Evolutionary conservation across 768 basidiomycete species (phyloP).

Genomic region (Mycena capillaripes): DNA sequence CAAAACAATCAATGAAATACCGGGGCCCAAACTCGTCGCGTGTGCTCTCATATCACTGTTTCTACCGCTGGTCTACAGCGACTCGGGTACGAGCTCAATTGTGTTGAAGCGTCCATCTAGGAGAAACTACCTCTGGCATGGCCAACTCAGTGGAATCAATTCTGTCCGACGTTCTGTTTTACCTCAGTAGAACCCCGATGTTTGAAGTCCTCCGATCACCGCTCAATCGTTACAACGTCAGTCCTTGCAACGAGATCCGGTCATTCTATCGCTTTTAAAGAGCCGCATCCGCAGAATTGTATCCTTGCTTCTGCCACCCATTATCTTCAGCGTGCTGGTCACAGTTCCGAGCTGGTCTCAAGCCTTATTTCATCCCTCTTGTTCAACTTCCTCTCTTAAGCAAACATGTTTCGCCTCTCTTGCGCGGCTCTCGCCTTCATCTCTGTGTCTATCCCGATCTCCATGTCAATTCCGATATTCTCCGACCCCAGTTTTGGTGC

Average conservation of each 20-base stretch:
- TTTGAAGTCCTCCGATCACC: too few relatives aligned
- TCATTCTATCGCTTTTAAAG: neutral
- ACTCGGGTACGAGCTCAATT: too few relatives aligned
- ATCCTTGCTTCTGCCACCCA: neutral
- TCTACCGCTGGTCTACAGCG: too few relatives aligned
- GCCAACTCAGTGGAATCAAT: too few relatives aligned
- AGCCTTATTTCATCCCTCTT: neutral
- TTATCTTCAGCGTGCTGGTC: constrained; percentile 11
- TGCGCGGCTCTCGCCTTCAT: neutral
- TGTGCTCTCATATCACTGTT: too few relatives aligned
- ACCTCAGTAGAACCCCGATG: too few relatives aligned
- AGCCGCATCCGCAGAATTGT: neutral
- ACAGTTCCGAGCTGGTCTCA: constrained; percentile 18
- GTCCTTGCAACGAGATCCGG: constrained; percentile 14
- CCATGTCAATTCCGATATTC: neutral
- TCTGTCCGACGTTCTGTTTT: too few relatives aligned
- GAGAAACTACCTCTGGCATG: too few relatives aligned
- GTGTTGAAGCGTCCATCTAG: too few relatives aligned
- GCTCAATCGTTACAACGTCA: neutral
- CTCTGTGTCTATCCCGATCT: neutral
- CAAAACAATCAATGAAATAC: too few relatives aligned
- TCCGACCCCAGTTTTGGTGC: neutral
- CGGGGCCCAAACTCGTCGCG: too few relatives aligned
- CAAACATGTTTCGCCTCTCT: constrained; percentile 2
- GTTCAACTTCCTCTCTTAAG: neutral